These are phyloP conservation scores for Phytophthora capsici DNA, from an alignment of 352 stramenopile genomes.

Conservation along the genomic window DNA sequence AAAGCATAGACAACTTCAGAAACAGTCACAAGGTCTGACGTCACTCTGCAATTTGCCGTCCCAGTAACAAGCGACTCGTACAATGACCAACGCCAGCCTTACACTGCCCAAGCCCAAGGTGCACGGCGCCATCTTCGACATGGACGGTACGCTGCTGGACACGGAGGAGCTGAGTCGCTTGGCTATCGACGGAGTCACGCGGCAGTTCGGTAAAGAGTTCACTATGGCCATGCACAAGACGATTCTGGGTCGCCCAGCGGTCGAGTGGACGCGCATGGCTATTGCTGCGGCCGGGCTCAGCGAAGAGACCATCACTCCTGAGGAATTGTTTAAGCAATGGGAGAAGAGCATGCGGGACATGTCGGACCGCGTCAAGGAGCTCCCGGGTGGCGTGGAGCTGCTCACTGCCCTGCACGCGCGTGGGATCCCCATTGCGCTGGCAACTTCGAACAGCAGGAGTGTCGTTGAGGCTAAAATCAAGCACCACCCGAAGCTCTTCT, in stretches of 20 bases:
- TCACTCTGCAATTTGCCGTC: conserved; percentile 25
- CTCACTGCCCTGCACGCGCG: conserved; percentile 53
- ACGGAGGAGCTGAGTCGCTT: conserved; percentile 77
- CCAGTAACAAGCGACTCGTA: not conserved
- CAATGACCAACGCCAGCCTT: conserved; percentile 19
- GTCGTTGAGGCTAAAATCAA: conserved; percentile 74
- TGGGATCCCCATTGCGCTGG: conserved; percentile 69
- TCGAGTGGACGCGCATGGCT: conserved; percentile 79
- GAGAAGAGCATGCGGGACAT: conserved; percentile 65
- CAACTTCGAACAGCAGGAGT: conserved; percentile 70
- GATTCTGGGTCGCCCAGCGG: conserved; percentile 70
- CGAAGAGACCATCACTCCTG: conserved; percentile 52
- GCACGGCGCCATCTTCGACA: conserved; percentile 77
- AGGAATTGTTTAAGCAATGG: conserved; percentile 70
- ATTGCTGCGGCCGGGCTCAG: conserved; percentile 44
- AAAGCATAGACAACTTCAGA: conserved; percentile 28
- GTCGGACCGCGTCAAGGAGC: conserved; percentile 56
- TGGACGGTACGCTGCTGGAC: conserved; percentile 86
- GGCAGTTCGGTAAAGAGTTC: conserved; percentile 65
- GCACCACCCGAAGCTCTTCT: conserved; percentile 77
- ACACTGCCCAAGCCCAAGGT: conserved; percentile 28
- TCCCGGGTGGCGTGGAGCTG: conserved; percentile 61
- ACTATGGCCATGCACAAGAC: conserved; percentile 72
- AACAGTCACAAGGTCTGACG: conserved; percentile 12
- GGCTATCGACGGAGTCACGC: conserved; percentile 61